phyloP scores from a whole-genome alignment of 2,329 filamentous ascomycete species.

The Pezicula radicicola region DNA sequence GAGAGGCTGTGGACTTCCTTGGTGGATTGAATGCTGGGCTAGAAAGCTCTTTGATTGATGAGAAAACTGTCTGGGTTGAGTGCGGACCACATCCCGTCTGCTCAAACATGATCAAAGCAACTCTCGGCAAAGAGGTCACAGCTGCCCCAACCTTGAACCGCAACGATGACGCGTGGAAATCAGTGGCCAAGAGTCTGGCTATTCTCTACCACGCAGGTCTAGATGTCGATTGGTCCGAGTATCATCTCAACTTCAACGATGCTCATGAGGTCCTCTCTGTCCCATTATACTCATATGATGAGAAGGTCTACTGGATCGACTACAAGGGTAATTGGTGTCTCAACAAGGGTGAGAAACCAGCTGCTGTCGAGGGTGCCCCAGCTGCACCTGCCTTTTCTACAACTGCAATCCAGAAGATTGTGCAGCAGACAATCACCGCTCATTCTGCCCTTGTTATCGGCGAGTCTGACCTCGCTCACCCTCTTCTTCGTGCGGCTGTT shows the following conservation, averaged over 20 bases:
- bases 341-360: slow-evolving; percentile 52
- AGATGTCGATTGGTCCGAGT: slow-evolving; percentile 55
- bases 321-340: slow-evolving; percentile 56
- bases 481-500: slow-evolving; percentile 51
- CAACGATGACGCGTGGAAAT: slow-evolving; percentile 50
- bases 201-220: slow-evolving; percentile 59
- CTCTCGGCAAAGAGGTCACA: slow-evolving; percentile 41
- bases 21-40: slow-evolving; percentile 59
- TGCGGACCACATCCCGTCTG: slow-evolving; percentile 70
- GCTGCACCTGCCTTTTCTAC: slow-evolving; percentile 27
- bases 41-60: slow-evolving; percentile 55
- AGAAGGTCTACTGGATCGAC: slow-evolving; percentile 51
- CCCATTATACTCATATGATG: slow-evolving; percentile 59
- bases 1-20: slow-evolving; percentile 67
- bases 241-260: slow-evolving; percentile 51
- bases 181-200: slow-evolving; percentile 49
- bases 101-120: slow-evolving; percentile 63
- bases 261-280: slow-evolving; percentile 51
- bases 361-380: slow-evolving; percentile 48
- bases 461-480: slow-evolving; percentile 51
- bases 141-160: slow-evolving; percentile 46
- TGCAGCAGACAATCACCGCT: slow-evolving; percentile 45
- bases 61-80: slow-evolving; percentile 68
- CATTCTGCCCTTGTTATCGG: slow-evolving; percentile 48
- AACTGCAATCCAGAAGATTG: slow-evolving; percentile 33